phyloP scores from a whole-genome alignment of 75 land plant genomes.

The Chamaecyparis obtusa region DNA sequence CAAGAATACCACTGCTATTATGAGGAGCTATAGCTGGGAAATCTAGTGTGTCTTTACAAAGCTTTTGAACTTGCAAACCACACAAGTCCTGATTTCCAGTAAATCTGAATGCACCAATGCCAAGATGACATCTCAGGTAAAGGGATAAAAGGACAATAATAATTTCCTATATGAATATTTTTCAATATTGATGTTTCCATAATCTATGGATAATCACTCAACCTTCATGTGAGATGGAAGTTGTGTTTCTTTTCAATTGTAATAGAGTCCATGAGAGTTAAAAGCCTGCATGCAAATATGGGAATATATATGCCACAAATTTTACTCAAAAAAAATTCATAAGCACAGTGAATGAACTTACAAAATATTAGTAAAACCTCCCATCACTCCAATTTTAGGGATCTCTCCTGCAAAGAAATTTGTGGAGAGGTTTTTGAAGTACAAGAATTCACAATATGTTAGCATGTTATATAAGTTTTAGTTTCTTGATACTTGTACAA shows the following conservation, averaged over 20 bases:
- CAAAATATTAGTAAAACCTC: slow-evolving; percentile 63
- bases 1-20: slow-evolving; percentile 7
- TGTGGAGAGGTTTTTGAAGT: slow-evolving; percentile 69
- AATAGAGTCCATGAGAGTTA: background rate
- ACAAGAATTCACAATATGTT: background rate
- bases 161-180: background rate
- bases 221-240: background rate
- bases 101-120: slow-evolving; percentile 42
- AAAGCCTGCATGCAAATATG: background rate
- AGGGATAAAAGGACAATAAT: background rate
- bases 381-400: slow-evolving; percentile 65
- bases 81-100: slow-evolving; percentile 76
- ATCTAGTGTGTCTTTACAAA: slow-evolving; percentile 57
- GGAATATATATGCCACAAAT: background rate
- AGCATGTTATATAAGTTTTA: background rate
- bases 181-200: background rate
- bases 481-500: background rate
- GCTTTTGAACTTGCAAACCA: slow-evolving; percentile 68
- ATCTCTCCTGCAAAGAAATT: slow-evolving; percentile 86
- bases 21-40: slow-evolving; percentile 60
- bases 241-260: background rate
- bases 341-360: slow-evolving; percentile 29
- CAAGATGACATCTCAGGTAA: background rate
- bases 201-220: background rate
- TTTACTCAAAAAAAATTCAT: background rate